Conservation (phyloP, 768 basidiomycete species). For the Boletus edulis region DNA sequence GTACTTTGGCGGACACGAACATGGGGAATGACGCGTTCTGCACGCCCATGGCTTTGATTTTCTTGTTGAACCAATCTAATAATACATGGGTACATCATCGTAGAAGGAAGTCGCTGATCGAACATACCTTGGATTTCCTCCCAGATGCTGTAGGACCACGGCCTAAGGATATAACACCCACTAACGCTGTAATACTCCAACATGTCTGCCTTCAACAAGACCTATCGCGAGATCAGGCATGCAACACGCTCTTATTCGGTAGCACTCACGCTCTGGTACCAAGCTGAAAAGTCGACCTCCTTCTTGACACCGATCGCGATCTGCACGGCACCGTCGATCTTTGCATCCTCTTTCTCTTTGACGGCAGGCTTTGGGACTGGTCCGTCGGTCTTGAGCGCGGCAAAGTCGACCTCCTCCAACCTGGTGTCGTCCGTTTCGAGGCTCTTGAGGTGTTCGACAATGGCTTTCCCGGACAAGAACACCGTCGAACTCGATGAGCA, state of each 20-base stretch:
- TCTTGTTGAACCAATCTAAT: constrained; percentile 88
- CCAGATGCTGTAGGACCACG: constrained; percentile 98
- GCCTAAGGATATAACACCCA: constrained; percentile 97
- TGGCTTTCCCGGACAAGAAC: constrained; percentile 77
- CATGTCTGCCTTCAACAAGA: constrained; percentile 98
- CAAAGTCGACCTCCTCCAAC: constrained; percentile 73
- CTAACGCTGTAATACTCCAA: constrained; percentile 98
- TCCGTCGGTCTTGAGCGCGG: constrained; percentile 50
- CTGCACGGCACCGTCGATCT: constrained; percentile 85
- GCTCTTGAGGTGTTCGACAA: constrained; percentile 65
- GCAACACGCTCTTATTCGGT: neutral
- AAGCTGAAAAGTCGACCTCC: constrained; percentile 89
- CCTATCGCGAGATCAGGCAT: constrained; percentile 45
- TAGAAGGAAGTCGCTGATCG: neutral
- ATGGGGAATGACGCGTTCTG: constrained; percentile 99
- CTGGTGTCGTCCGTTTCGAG: constrained; percentile 67
- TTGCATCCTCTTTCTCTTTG: constrained; percentile 72
- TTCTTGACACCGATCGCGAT: constrained; percentile 95
- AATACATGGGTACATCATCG: neutral
- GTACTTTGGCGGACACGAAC: constrained; percentile 90
- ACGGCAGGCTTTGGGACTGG: constrained; percentile 33
- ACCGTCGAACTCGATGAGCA: constrained; percentile 67
- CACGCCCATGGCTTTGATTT: constrained; percentile 93
- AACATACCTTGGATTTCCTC: constrained; percentile 84
- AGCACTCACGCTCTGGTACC: constrained; percentile 83